A percentile compares a stretch with the other conserved stretches of the same genome.
Conservation (phyloP, 208 protist species). For the Novymonas esmeraldas region DNA sequence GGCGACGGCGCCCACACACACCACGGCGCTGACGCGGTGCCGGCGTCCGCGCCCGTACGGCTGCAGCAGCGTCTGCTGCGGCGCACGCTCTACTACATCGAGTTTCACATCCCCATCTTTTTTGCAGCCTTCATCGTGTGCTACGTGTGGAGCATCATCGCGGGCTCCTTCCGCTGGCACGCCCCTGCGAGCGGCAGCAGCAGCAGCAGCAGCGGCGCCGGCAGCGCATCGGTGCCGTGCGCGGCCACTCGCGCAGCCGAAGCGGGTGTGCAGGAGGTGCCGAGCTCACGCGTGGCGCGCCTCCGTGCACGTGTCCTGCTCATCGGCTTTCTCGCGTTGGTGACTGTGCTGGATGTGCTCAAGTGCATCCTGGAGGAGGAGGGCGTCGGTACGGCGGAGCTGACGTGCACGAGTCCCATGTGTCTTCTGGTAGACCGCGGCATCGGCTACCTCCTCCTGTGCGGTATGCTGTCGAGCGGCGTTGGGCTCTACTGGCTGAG, state of each 20-base stretch:
- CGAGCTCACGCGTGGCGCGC: slow-evolving; percentile 34
- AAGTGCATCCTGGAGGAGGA: slow-evolving; percentile 36
- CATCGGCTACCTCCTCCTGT: slow-evolving; percentile 49
- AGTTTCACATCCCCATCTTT: slow-evolving; percentile 78
- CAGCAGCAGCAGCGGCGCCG: not conserved
- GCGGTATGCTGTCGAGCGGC: slow-evolving; percentile 51
- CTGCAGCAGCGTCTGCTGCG: not conserved
- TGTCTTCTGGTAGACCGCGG: slow-evolving; percentile 36
- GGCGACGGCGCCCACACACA: not conserved
- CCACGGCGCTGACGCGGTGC: not conserved
- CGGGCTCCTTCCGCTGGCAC: slow-evolving; percentile 42
- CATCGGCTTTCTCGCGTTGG: slow-evolving; percentile 30
- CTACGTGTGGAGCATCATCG: slow-evolving; percentile 69
- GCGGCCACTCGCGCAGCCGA: not conserved
- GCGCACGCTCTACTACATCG: slow-evolving; percentile 45
- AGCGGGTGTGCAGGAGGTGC: slow-evolving; percentile 2
- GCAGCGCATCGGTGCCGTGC: not conserved
- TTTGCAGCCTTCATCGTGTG: slow-evolving; percentile 64
- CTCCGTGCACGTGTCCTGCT: slow-evolving; percentile 35
- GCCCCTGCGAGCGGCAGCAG: not conserved
- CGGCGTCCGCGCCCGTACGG: not conserved
- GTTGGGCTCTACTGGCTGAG: slow-evolving; percentile 59
- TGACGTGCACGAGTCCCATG: slow-evolving; percentile 25
- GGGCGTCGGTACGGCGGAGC: slow-evolving; percentile 35
- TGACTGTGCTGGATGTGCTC: slow-evolving; percentile 39